These are phyloP conservation scores for Aethionema arabicum DNA, from an alignment of 345 rosid genomes.

Conservation along the genomic window DNA sequence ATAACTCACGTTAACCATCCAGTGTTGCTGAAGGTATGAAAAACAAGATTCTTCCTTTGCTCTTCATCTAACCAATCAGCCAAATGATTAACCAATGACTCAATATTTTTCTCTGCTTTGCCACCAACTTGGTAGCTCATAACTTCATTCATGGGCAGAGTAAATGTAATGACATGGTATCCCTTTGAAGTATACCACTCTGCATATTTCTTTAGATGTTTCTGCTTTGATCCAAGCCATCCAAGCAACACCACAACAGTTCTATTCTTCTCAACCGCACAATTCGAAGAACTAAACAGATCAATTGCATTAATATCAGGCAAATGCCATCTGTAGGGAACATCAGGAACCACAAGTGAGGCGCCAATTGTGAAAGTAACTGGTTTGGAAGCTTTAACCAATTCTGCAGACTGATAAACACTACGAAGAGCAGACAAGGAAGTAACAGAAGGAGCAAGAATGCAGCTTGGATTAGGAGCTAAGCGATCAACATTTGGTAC, in stretches of 20 bases:
- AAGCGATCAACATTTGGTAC: constrained; percentile 53
- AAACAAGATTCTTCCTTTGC: constrained; percentile 72
- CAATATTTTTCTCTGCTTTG: constrained; percentile 80
- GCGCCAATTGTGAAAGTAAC: constrained; percentile 30
- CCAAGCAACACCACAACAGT: constrained; percentile 93
- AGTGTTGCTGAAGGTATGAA: constrained; percentile 98
- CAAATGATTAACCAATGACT: constrained; percentile 79
- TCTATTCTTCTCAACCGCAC: constrained; percentile 62
- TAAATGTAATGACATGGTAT: constrained; percentile 88
- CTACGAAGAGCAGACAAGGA: constrained; percentile 51
- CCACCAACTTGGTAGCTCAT: constrained; percentile 90
- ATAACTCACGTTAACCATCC: constrained; percentile 90
- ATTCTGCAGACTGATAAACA: constrained; percentile 65
- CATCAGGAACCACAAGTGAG: constrained; percentile 51
- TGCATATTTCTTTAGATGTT: constrained; percentile 86
- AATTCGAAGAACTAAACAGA: constrained; percentile 51
- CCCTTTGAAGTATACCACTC: constrained; percentile 96
- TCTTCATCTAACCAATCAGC: constrained; percentile 94
- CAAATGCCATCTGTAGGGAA: constrained; percentile 86
- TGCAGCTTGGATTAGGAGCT: constrained; percentile 35
- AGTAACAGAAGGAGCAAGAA: constrained; percentile 39
- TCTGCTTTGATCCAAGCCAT: constrained; percentile 99
- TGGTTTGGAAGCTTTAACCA: constrained; percentile 67
- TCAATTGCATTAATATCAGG: constrained; percentile 65
- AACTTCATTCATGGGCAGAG: constrained; percentile 82